A percentile compares a stretch with the other conserved stretches of the same genome.
Evolutionary conservation across 2,329 filamentous ascomycete genomes (phyloP).

Genomic region (Fusarium sp.): DNA sequence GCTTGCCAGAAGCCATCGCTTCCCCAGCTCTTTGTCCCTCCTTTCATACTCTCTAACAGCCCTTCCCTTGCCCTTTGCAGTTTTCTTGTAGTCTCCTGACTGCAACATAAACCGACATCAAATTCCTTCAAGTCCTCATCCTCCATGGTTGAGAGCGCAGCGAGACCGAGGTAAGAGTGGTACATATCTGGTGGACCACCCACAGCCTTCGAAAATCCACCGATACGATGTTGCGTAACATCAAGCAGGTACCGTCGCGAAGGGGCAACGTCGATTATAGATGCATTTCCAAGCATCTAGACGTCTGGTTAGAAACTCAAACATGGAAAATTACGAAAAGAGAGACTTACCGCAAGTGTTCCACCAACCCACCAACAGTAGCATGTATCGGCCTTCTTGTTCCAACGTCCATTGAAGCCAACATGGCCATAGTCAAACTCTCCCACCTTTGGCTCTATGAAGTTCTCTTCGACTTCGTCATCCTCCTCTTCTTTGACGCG

Average conservation of each 20-base stretch:
- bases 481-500: constrained; percentile 58
- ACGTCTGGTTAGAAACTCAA: neutral
- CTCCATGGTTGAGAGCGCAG: constrained; percentile 77
- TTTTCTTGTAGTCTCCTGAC: constrained; percentile 63
- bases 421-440: constrained; percentile 57
- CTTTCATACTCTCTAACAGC: constrained; percentile 41
- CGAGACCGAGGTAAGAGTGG: constrained; percentile 88
- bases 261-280: constrained; percentile 66
- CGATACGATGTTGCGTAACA: constrained; percentile 86
- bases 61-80: constrained; percentile 58
- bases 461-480: constrained; percentile 55
- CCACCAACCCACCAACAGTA: constrained; percentile 93
- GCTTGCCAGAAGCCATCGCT: constrained; percentile 38
- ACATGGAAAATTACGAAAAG: neutral
- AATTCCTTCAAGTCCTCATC: constrained; percentile 75
- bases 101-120: constrained; percentile 81
- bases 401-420: constrained; percentile 89
- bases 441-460: constrained; percentile 49
- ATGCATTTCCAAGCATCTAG: constrained; percentile 65
- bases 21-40: constrained; percentile 26
- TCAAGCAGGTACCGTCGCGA: constrained; percentile 83
- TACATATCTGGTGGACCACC: constrained; percentile 79
- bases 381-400: constrained; percentile 94
- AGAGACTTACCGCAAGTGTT: constrained; percentile 58
- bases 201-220: constrained; percentile 79